Evolutionary conservation across 345 rosid species (phyloP), one percentile per base, ranked within the genome.

Genomic region (Eucalyptus curtisii): DNA sequence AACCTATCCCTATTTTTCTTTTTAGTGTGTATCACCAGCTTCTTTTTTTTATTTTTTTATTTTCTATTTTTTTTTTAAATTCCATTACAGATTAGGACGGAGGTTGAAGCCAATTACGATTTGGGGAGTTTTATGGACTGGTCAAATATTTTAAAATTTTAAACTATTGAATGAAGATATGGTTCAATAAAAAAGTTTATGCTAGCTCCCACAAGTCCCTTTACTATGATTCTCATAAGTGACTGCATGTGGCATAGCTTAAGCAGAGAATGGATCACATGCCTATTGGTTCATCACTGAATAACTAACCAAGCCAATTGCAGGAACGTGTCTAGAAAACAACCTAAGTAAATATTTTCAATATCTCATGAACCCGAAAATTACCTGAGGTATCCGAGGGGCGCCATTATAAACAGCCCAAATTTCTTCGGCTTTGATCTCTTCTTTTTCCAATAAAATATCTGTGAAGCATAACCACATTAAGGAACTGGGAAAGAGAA

Each of bases 361-460:
- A 47, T 37, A 76, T 37, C 27, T 76, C 13, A 59, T 50, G 27
- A 71, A 42, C 76, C 55, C 57, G 30, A 87, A 47, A 89, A 86
- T 91, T 90, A 95, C 99, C 94, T 96, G 99, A 90, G 95, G 94
- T 91, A 96, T 92, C 90, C 92, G 94, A 86, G 98, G 98, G 66
- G 95, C 91, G 87, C 90, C 92, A 88, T 93, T 95, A 92, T 94
- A 97, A 88, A 94, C 92, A 82, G 93, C 95, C 99, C 98, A 97
- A 89, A 96, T 96, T 91, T 97, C 96, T 47, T 92, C 94, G 31
- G 98, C 98, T 90, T 94, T 93, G 44, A 97, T 96, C 89, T 94
- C 94, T 87, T 96, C 98, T 27, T 93, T 93, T 86, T 95, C 98
- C 81, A 97, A 97, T 66, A 96, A 94, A 90, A 92, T 91, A 93